A percentile compares a stretch with the other conserved stretches of the same genome.
phyloP scores from a whole-genome alignment of 164 flowering plant genomes.

The Warburgia ugandensis region DNA sequence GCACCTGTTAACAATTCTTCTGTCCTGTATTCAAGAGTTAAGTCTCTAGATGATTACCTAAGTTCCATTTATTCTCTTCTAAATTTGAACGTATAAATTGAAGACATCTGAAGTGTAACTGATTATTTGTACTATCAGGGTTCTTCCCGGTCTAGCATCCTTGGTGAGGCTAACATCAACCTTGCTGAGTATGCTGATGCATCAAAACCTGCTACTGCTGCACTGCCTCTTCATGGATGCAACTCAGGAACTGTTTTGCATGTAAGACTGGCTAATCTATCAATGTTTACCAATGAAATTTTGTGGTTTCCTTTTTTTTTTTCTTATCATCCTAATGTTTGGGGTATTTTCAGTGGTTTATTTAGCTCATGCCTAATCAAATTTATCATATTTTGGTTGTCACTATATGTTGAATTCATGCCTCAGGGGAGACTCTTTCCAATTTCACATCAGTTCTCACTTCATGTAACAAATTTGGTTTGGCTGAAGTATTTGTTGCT shows the following conservation, averaged over 20 bases:
- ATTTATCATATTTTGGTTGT: no score
- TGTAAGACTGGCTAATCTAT: constrained; percentile 39
- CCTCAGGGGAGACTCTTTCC: no score
- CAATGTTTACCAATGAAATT: neutral
- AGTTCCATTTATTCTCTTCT: constrained; percentile 1
- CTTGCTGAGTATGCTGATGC: constrained; percentile 96
- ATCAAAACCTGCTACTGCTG: constrained; percentile 50
- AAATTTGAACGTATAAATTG: neutral
- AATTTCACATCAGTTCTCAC: no score
- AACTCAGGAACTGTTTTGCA: constrained; percentile 67
- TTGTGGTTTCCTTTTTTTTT: neutral
- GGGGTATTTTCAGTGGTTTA: no score
- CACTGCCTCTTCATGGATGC: constrained; percentile 80
- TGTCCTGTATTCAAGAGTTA: constrained; percentile 1
- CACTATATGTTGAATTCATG: no score
- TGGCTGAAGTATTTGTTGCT: no score
- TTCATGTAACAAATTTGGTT: no score
- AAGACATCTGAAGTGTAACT: constrained; percentile 5
- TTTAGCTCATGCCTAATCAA: no score
- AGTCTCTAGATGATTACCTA: no score
- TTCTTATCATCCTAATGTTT: neutral
- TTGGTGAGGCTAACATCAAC: constrained; percentile 85
- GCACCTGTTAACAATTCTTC: neutral
- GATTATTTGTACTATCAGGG: constrained; percentile 45
- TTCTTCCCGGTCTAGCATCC: constrained; percentile 78